Conservation (phyloP, 148 eudicot species). For the Chenopodium quinoa region DNA sequence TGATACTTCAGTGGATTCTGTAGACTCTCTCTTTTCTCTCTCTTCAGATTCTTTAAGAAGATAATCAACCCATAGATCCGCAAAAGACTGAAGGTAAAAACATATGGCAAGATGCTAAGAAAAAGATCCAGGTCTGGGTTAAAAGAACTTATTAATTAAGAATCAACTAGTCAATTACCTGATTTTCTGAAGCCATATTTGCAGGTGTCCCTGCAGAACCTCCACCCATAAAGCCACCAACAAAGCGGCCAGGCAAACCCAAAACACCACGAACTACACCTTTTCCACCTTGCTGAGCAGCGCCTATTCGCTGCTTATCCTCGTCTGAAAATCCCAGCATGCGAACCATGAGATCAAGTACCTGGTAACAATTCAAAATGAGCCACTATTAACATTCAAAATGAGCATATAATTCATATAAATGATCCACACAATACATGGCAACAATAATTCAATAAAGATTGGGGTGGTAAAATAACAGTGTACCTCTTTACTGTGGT, state of each 20-base stretch:
- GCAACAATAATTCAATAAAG: background rate
- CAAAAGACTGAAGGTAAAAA: slow-evolving; percentile 61
- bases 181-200: slow-evolving; percentile 63
- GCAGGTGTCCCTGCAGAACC: slow-evolving; percentile 52
- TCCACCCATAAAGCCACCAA: slow-evolving; percentile 89
- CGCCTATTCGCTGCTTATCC: slow-evolving; percentile 93
- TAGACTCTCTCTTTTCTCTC: slow-evolving; percentile 75
- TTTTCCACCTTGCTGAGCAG: slow-evolving; percentile 93
- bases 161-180: slow-evolving; percentile 39
- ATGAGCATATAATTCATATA: background rate
- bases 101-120: background rate
- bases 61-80: slow-evolving; percentile 98
- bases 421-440: background rate
- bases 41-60: slow-evolving; percentile 91
- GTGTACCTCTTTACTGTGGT: slow-evolving; percentile 95
- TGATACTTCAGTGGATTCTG: slow-evolving; percentile 34
- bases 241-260: slow-evolving; percentile 94
- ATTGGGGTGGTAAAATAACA: background rate
- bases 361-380: slow-evolving; percentile 37
- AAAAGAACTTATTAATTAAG: background rate
- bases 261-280: slow-evolving; percentile 96
- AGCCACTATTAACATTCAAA: slow-evolving; percentile 11
- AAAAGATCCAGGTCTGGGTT: background rate
- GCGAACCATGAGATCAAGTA: slow-evolving; percentile 95
- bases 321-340: slow-evolving; percentile 98